Base-by-base conservation (phyloP, 768 basidiomycete species). In the Lactarius hengduanensis region DNA sequence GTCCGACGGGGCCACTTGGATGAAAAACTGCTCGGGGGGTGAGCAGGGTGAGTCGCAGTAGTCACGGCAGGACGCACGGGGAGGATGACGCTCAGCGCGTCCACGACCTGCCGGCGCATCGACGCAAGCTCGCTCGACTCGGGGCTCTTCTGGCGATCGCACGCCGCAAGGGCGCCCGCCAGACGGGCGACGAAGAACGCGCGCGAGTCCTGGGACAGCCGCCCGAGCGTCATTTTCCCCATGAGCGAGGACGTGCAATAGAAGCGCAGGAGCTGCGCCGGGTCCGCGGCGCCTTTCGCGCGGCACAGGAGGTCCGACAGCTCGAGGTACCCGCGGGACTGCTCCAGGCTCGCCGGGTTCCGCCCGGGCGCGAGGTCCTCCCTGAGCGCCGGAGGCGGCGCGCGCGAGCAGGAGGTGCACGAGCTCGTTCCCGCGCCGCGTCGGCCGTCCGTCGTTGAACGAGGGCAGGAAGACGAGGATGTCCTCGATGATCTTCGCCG, bases 381-480 rank as follows among this genome's bases (percentile, higher is more conserved):
- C 41, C 77, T 77, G 57, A 81, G 75, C 13, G 77, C 63, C 63
- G 5, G 73, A 47, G 59, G 75, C 70, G 0, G 78, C 80, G 66
- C 77, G 77, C 15, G 76, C 74, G 20, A 83, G 72, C 4, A 86
- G 63, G 7, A 72, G 69, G 59, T 79, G 74, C 32, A 84, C 77
- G 11, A 84, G 71, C 26, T 77, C 76, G 54, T 75, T 74, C 55
- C 82, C 78, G 18, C 78, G 77, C 22, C 76, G 75, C 20, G 75
- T 61, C 11, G 78, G 78, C 34, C 71, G 70, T 1, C 73, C 67
- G 55, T 69, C 28, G 5, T 62, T 76, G 74, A 80, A 86, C 1
- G 81, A 80, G 4, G 79, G 79, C 45, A 89, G 73, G 38, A 78
- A 75, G 20, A 83, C 43, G n/a, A 89, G 78, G 32, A 89, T 75